A percentile compares a stretch with the other conserved stretches of the same genome.
Evolutionary conservation across 495 filamentous ascomycete genomes (phyloP).

Genomic region (Penicillium odoratum): DNA sequence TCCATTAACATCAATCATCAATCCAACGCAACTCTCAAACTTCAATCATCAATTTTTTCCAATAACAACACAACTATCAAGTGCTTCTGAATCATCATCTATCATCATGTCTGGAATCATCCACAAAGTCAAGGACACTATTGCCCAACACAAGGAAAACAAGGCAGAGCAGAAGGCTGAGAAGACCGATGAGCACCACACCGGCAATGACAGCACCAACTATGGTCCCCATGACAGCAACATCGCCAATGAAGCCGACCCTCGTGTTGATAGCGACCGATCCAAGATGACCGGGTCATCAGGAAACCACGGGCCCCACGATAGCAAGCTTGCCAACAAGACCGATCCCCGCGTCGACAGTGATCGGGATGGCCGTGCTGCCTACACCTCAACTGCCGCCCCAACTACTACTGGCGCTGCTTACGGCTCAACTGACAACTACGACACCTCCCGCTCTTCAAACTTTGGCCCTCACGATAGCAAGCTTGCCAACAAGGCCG

Average conservation of each 20-base stretch:
- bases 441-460: conserved; percentile 13
- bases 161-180: background rate
- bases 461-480: conserved; percentile 23
- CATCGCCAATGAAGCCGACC: conserved; percentile 18
- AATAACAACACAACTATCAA: background rate
- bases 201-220: conserved; percentile 14
- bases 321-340: conserved; percentile 22
- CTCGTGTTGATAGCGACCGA: conserved; percentile 10
- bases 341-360: conserved; percentile 25
- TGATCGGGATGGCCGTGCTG: conserved; percentile 9
- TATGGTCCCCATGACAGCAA: conserved; percentile 26
- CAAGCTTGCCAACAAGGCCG: conserved; percentile 23
- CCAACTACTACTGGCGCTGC: conserved; percentile 11
- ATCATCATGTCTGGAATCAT: conserved; percentile 61
- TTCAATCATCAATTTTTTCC: background rate
- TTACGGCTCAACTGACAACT: conserved; percentile 13
- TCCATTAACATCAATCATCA: background rate
- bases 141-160: conserved; percentile 42
- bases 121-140: conserved; percentile 68
- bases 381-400: conserved; percentile 9
- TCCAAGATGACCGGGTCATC: background rate
- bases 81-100: background rate
- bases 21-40: background rate
- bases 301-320: conserved; percentile 21
- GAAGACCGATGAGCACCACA: background rate